phyloP scores from a whole-genome alignment of 2,329 filamentous ascomycete genomes.

The Colletotrichum gigasporum region DNA sequence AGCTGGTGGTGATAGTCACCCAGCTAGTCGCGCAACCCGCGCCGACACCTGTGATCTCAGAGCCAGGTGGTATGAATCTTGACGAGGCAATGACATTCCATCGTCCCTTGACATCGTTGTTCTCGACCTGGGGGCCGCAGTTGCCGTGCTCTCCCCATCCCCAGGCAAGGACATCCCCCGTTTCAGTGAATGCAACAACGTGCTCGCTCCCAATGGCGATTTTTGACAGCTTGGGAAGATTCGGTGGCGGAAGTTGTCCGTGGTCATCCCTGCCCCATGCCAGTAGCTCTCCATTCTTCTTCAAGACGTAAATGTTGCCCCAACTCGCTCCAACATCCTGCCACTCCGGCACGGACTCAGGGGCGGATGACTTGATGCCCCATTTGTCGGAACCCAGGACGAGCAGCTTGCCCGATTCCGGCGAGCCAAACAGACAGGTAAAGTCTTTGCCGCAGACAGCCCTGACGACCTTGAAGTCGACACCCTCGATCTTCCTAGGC shows the following conservation, averaged over 20 bases:
- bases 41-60: constrained; percentile 69
- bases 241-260: constrained; percentile 76
- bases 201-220: constrained; percentile 94
- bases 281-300: constrained; percentile 65
- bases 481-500: constrained; percentile 68
- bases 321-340: constrained; percentile 80
- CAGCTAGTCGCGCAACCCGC: constrained; percentile 95
- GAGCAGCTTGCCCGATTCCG: constrained; percentile 65
- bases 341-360: constrained; percentile 65
- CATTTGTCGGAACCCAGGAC: constrained; percentile 83
- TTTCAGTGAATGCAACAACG: constrained; percentile 74
- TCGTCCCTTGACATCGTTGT: constrained; percentile 73
- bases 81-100: constrained; percentile 74
- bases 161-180: constrained; percentile 80
- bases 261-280: constrained; percentile 90
- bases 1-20: constrained; percentile 61
- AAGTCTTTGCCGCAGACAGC: constrained; percentile 88
- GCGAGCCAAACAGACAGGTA: constrained; percentile 73
- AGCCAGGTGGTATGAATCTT: constrained; percentile 60
- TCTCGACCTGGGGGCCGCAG: constrained; percentile 76
- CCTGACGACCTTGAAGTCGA: constrained; percentile 69
- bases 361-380: constrained; percentile 67
- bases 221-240: constrained; percentile 65
- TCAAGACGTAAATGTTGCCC: constrained; percentile 81
- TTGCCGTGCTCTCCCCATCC: constrained; percentile 99